A percentile compares a stretch with the other conserved stretches of the same genome.
Conservation (phyloP, 2,329 filamentous ascomycete species). For the Bipolaris zeicola region DNA sequence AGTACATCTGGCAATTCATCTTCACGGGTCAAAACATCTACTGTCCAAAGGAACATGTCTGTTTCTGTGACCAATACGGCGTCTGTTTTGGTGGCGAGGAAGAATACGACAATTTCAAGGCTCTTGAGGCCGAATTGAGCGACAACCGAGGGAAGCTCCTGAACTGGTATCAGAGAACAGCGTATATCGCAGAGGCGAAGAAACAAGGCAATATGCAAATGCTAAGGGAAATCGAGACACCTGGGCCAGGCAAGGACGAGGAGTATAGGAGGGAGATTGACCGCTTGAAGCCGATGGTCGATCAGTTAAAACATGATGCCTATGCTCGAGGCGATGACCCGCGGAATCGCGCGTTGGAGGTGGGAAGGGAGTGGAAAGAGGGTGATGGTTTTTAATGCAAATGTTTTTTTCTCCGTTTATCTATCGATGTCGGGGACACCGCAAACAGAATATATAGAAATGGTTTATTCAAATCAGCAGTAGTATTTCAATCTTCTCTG, state of each 20-base stretch:
- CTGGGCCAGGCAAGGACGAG: conserved; percentile 51
- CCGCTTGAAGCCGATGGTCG: conserved; percentile 51
- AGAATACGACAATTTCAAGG: conserved; percentile 56
- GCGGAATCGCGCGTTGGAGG: conserved; percentile 57
- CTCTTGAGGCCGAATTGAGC: conserved; percentile 51
- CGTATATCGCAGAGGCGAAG: conserved; percentile 44
- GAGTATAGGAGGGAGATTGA: conserved; percentile 54
- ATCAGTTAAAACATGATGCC: conserved; percentile 52
- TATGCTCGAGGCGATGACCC: conserved; percentile 59
- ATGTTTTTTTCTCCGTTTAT: background rate
- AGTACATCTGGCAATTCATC: conserved; percentile 68
- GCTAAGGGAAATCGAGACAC: conserved; percentile 40
- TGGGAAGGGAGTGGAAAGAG: conserved; percentile 60
- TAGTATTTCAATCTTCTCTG: too few relatives aligned
- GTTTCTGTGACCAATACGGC: conserved; percentile 69
- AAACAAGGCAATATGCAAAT: conserved; percentile 35
- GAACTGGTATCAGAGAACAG: conserved; percentile 49
- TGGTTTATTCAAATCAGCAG: too few relatives aligned
- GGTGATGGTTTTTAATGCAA: conserved; percentile 59
- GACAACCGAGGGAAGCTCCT: conserved; percentile 51
- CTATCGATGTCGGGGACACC: too few relatives aligned
- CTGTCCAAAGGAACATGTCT: conserved; percentile 61
- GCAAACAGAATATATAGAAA: too few relatives aligned
- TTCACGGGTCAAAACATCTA: conserved; percentile 59
- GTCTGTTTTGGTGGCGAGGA: conserved; percentile 62